These are phyloP conservation scores for Diaporthe sp. DNA, from an alignment of 2,329 filamentous ascomycete genomes.

Conservation along the genomic window DNA sequence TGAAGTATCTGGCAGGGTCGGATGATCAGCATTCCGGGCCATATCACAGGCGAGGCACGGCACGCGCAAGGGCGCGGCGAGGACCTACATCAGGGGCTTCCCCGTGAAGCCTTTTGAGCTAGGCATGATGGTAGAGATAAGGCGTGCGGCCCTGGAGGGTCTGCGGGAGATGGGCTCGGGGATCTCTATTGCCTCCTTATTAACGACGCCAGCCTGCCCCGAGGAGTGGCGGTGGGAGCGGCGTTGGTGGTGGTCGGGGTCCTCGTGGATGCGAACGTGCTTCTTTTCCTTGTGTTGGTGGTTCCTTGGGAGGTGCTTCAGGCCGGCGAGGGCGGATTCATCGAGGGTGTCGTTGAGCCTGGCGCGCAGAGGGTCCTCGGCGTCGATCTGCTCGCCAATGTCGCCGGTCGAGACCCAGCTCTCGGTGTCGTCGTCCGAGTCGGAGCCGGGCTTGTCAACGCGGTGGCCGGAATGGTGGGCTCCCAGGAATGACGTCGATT, in stretches of 20 bases:
- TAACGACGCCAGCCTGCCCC: slow-evolving; percentile 60
- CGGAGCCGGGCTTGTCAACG: slow-evolving; percentile 66
- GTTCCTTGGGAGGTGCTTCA: slow-evolving; percentile 60
- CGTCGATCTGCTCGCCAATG: slow-evolving; percentile 90
- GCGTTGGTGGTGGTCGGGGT: slow-evolving; percentile 42
- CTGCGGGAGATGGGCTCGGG: slow-evolving; percentile 76
- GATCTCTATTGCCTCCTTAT: slow-evolving; percentile 86
- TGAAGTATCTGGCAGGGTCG: slow-evolving; percentile 80
- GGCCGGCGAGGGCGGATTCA: slow-evolving; percentile 69
- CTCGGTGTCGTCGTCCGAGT: slow-evolving; percentile 69
- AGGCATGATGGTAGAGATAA: slow-evolving; percentile 89
- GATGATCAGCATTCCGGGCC: slow-evolving; percentile 24
- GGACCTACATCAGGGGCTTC: slow-evolving; percentile 87
- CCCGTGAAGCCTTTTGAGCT: slow-evolving; percentile 91
- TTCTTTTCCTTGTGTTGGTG: slow-evolving; percentile 63
- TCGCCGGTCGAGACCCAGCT: slow-evolving; percentile 97
- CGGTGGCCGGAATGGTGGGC: slow-evolving; percentile 61
- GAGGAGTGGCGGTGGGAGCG: slow-evolving; percentile 46
- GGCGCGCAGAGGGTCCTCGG: slow-evolving; percentile 84
- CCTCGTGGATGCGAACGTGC: slow-evolving; percentile 76
- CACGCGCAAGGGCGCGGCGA: slow-evolving; percentile 27
- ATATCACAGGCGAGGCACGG: neutral
- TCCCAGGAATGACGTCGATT: slow-evolving; percentile 63
- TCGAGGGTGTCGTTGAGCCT: slow-evolving; percentile 77
- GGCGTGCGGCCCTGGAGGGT: slow-evolving; percentile 76